Percentiles rank a stretch among this genome's conserved stretches.
These are phyloP conservation scores for Cercophora scortea DNA, from an alignment of 495 filamentous ascomycete genomes.

Conservation along the genomic window DNA sequence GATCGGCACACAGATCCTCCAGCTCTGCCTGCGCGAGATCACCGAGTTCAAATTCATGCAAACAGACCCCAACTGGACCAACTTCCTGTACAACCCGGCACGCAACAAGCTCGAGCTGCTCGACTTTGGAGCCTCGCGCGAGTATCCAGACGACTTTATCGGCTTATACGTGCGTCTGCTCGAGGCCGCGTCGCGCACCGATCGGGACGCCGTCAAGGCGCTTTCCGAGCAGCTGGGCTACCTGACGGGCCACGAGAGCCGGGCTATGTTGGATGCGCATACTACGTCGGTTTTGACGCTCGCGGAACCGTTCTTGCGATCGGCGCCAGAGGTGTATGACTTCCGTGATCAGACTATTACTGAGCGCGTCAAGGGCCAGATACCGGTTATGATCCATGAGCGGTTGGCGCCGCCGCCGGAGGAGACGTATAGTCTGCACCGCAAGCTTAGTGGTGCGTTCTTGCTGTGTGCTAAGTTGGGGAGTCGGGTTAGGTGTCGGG, in stretches of 20 bases:
- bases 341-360: constrained; percentile 94
- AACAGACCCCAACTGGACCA: constrained; percentile 99
- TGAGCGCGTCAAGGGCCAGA: constrained; percentile 74
- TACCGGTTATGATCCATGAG: constrained; percentile 89
- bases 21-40: constrained; percentile 89
- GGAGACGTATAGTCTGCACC: constrained; percentile 94
- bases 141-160: constrained; percentile 75
- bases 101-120: constrained; percentile 78
- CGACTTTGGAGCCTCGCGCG: constrained; percentile 89
- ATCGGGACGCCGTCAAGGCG: constrained; percentile 52
- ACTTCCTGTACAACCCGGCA: constrained; percentile 81
- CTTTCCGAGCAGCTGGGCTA: constrained; percentile 83
- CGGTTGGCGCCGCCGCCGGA: constrained; percentile 85
- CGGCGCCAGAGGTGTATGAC: constrained; percentile 79
- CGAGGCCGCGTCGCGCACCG: constrained; percentile 62
- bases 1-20: constrained; percentile 87
- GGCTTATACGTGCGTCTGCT: constrained; percentile 68
- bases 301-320: constrained; percentile 77
- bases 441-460: constrained; percentile 94
- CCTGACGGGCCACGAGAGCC: constrained; percentile 79
- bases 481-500: constrained; percentile 70
- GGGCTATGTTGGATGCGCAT: constrained; percentile 81
- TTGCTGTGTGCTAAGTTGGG: constrained; percentile 82
- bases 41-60: constrained; percentile 96
- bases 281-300: constrained; percentile 73